phyloP scores from a whole-genome alignment of 2,329 filamentous ascomycete species.

The Alternaria viburni region DNA sequence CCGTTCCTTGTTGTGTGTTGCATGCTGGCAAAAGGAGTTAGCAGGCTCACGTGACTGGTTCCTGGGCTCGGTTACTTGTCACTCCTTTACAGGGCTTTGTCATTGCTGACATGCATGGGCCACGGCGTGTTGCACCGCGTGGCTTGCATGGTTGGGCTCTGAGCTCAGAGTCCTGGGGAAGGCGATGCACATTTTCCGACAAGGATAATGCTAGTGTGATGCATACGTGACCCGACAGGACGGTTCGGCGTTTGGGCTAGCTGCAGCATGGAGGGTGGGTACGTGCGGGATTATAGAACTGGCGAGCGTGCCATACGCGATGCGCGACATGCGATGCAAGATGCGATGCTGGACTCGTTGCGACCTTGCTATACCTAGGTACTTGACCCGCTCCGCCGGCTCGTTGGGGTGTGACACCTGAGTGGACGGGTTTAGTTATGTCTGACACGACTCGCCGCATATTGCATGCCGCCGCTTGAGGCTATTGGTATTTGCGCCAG shows the following conservation, averaged over 20 bases:
- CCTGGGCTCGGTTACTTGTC: neutral
- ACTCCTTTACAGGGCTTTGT: neutral
- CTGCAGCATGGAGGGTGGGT: neutral
- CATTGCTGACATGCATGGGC: slow-evolving; percentile 8
- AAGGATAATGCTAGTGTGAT: neutral
- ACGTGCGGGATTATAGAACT: neutral
- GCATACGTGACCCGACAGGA: neutral
- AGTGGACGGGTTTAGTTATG: neutral
- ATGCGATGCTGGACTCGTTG: neutral
- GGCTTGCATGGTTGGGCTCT: slow-evolving; percentile 16
- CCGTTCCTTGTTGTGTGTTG: neutral
- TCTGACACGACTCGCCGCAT: neutral
- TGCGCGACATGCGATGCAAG: neutral
- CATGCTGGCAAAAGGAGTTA: neutral
- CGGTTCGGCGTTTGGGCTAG: slow-evolving; percentile 2
- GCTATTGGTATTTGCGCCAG: neutral
- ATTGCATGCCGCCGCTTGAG: neutral
- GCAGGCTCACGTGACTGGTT: slow-evolving; percentile 2
- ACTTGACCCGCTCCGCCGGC: neutral
- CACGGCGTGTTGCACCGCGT: slow-evolving; percentile 11
- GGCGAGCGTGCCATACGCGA: neutral
- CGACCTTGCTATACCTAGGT: neutral
- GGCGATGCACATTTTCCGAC: neutral
- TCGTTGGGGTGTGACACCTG: neutral
- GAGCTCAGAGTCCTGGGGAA: neutral